Percentiles rank a stretch among this genome's conserved stretches.
Evolutionary conservation across 306 rosid species (phyloP).

Genomic region (Acacia acuminata): DNA sequence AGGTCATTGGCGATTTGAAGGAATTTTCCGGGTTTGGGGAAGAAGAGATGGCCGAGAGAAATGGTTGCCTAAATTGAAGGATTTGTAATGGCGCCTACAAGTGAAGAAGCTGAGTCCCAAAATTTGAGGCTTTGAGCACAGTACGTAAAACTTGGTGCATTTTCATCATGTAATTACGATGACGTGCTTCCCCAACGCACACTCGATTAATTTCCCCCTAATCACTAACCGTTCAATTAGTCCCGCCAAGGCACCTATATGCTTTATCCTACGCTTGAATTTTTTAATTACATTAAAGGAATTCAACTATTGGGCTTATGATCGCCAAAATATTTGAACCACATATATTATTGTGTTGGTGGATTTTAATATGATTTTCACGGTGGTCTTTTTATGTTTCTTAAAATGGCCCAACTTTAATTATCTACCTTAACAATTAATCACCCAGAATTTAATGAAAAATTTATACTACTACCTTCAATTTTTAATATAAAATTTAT

Average conservation of each 20-base stretch:
- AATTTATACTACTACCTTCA: too few relatives aligned
- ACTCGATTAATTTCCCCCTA: background rate
- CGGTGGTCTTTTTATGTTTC: too few relatives aligned
- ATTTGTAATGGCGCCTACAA: constrained; percentile 30
- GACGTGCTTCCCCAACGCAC: background rate
- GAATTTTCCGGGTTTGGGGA: constrained; percentile 40
- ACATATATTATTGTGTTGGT: too few relatives aligned
- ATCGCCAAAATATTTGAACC: background rate
- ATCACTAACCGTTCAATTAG: background rate
- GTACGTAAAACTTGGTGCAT: background rate
- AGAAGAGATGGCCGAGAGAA: constrained; percentile 64
- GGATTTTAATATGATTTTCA: background rate
- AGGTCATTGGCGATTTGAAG: constrained; percentile 22
- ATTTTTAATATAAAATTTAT: too few relatives aligned
- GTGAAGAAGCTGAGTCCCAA: background rate
- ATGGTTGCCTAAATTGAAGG: constrained; percentile 63
- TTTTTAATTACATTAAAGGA: too few relatives aligned
- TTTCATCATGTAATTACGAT: background rate
- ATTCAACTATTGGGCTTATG: background rate
- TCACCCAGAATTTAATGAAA: too few relatives aligned
- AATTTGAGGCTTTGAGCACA: background rate
- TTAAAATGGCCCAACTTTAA: background rate
- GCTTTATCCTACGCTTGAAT: background rate
- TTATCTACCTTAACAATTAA: background rate
- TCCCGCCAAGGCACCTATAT: too few relatives aligned